A percentile compares a stretch with the other conserved stretches of the same genome.
Conservation (phyloP, 371 early-diverging fungal genomes). For the Syncephalastrum racemosum region DNA sequence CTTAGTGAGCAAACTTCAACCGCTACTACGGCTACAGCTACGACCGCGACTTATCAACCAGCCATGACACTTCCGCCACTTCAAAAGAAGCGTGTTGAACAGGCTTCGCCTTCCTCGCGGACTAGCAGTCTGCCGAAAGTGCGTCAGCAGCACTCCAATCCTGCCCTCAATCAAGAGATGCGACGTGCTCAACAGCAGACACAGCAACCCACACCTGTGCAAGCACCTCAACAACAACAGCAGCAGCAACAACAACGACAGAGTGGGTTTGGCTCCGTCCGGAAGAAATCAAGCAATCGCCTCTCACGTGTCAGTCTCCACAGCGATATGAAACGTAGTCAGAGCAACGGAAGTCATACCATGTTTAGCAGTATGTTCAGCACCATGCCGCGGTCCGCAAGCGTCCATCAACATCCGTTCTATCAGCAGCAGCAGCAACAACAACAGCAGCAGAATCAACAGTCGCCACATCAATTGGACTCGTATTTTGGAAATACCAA, state of each 20-base stretch:
- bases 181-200: constrained; percentile 5
- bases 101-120: constrained; percentile 9
- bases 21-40: background rate
- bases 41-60: constrained; percentile 1
- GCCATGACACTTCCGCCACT: constrained; percentile 7
- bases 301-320: too few relatives aligned
- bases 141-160: background rate
- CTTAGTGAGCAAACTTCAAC: too few relatives aligned
- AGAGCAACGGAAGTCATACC: background rate
- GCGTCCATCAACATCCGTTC: background rate
- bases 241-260: constrained; percentile 1
- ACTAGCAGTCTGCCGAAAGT: constrained; percentile 8
- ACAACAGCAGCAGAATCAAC: background rate
- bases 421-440: background rate
- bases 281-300: too few relatives aligned
- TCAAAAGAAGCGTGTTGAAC: constrained; percentile 1
- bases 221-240: background rate
- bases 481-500: background rate
- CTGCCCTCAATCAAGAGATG: constrained; percentile 1
- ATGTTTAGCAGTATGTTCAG: background rate
- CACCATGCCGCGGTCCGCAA: constrained; percentile 4
- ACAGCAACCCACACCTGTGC: background rate
- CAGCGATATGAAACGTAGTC: too few relatives aligned
- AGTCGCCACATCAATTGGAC: background rate
- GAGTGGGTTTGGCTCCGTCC: too few relatives aligned